phyloP scores from a whole-genome alignment of 148 eudicot species.

The Rhododendron molle region DNA sequence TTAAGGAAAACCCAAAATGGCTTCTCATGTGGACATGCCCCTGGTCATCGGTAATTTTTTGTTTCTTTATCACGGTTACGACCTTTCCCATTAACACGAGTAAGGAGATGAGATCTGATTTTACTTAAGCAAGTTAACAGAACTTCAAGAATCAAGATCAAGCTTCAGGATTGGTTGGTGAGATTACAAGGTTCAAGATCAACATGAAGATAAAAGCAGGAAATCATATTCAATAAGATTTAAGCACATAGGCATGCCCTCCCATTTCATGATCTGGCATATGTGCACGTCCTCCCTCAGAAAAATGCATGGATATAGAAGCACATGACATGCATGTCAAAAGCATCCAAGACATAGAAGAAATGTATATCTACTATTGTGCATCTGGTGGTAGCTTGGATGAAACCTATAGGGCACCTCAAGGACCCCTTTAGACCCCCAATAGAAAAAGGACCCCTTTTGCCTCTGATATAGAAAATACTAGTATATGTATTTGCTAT shows the following conservation, averaged over 20 bases:
- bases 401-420: neutral
- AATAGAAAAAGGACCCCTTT: neutral
- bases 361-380: neutral
- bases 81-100: neutral
- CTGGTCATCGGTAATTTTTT: neutral
- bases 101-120: neutral
- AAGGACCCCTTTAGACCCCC: neutral
- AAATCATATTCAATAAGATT: neutral
- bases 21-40: conserved; percentile 1
- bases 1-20: neutral
- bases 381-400: neutral
- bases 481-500: neutral
- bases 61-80: neutral
- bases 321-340: neutral
- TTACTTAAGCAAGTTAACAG: neutral
- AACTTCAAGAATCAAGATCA: neutral
- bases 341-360: conserved; percentile 1
- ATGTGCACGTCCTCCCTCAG: too few species aligned
- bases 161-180: neutral
- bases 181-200: neutral
- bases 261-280: neutral
- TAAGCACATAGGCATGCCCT: neutral
- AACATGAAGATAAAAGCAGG: neutral
- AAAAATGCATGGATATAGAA: conserved; percentile 5
- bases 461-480: neutral